Percentiles rank a stretch among this genome's conserved stretches.
These are phyloP conservation scores for Pyropia yezoensis DNA, from an alignment of 23 red algal genomes.

Conservation along the genomic window DNA sequence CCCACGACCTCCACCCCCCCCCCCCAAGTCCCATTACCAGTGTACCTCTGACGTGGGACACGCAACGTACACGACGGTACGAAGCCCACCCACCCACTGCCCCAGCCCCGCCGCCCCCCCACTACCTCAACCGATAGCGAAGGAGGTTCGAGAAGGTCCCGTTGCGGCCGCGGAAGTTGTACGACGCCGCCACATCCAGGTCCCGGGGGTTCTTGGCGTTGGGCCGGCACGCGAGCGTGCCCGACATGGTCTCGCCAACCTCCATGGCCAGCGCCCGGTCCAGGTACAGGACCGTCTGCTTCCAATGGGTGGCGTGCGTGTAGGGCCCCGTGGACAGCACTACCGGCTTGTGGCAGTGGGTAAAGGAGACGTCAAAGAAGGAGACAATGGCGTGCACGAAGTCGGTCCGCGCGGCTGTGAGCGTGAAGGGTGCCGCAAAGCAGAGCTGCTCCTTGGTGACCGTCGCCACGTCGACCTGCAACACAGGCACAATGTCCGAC, in stretches of 20 bases:
- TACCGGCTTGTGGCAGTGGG: conserved; percentile 65
- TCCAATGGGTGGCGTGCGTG: conserved; percentile 80
- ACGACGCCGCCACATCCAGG: conserved; percentile 85
- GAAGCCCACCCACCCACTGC: too few relatives aligned
- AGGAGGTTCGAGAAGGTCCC: conserved; percentile 19
- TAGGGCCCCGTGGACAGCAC: conserved; percentile 77
- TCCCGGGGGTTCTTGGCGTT: conserved; percentile 89
- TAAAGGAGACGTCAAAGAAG: conserved; percentile 92
- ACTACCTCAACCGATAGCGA: conserved; percentile 54
- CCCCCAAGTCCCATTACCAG: too few relatives aligned
- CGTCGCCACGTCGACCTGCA: conserved; percentile 60
- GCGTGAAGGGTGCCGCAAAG: conserved; percentile 65
- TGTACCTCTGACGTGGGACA: too few relatives aligned
- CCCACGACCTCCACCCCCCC: too few relatives aligned
- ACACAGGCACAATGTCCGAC: conserved; percentile 46
- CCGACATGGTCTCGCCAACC: conserved; percentile 63
- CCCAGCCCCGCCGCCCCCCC: too few relatives aligned
- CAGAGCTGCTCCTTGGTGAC: conserved; percentile 49
- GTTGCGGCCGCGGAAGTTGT: conserved; percentile 50
- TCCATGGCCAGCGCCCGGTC: conserved; percentile 65
- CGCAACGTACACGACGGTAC: too few relatives aligned
- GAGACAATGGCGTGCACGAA: conserved; percentile 84
- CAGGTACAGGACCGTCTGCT: conserved; percentile 98
- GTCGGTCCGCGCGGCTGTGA: conserved; percentile 74
- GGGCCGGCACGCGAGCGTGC: conserved; percentile 70